phyloP scores from a whole-genome alignment of 208 protist species.

The Leishmania tarentolae region DNA sequence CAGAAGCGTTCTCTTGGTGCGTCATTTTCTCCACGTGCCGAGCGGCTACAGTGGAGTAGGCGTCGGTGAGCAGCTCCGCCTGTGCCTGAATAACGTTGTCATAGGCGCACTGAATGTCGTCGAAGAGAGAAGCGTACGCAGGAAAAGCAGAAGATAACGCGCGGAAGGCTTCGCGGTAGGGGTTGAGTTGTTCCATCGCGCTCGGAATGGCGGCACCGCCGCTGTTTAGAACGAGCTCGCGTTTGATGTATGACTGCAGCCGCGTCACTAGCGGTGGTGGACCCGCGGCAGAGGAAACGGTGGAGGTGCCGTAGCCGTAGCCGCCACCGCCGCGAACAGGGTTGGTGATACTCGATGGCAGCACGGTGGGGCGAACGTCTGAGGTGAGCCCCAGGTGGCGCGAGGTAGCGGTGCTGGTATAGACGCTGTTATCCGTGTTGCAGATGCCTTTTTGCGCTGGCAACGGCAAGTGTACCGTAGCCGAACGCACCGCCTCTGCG shows the following conservation, averaged over 20 bases:
- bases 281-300: constrained; percentile 8
- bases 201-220: constrained; percentile 21
- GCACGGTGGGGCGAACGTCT: constrained; percentile 15
- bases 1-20: constrained; percentile 24
- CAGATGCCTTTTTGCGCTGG: neutral
- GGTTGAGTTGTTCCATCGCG: constrained; percentile 51
- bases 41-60: constrained; percentile 30
- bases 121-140: constrained; percentile 62
- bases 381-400: constrained; percentile 1
- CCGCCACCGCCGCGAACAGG: neutral
- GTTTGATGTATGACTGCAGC: constrained; percentile 48
- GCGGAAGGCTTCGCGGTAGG: constrained; percentile 80
- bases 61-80: constrained; percentile 60
- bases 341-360: constrained; percentile 23
- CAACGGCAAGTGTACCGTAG: neutral
- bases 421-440: neutral
- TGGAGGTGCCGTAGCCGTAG: neutral
- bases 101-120: constrained; percentile 77
- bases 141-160: constrained; percentile 71
- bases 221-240: constrained; percentile 34
- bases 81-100: constrained; percentile 83
- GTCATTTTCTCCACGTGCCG: constrained; percentile 26
- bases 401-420: neutral
- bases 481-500: neutral
- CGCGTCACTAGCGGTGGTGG: constrained; percentile 29